phyloP scores from a whole-genome alignment of 2,329 filamentous ascomycete genomes.

The Aurifilum marmelostoma region DNA sequence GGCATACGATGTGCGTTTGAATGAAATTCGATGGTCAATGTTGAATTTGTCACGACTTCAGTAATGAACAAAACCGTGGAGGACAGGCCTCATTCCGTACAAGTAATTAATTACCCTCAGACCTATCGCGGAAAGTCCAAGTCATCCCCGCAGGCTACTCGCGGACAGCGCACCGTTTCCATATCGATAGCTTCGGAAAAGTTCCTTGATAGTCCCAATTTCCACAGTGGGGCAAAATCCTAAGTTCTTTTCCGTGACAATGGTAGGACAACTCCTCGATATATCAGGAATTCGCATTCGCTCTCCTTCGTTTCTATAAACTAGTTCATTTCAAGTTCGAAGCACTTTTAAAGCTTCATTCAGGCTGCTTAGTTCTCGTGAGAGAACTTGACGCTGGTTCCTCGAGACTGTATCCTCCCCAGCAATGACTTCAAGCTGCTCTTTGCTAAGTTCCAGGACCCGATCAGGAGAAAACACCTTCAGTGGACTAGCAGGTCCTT shows the following conservation, averaged over 20 bases:
- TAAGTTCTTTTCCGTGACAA: constrained; percentile 20
- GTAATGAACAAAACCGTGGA: no score
- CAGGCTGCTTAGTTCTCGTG: neutral
- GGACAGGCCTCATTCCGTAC: no score
- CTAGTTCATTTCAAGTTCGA: neutral
- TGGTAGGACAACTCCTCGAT: neutral
- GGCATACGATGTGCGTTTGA: neutral
- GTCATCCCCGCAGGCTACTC: constrained; percentile 29
- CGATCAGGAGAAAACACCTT: neutral
- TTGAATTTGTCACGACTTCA: no score
- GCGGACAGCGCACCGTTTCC: constrained; percentile 27
- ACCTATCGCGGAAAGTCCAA: constrained; percentile 16
- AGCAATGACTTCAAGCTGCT: constrained; percentile 2
- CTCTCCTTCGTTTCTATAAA: no score
- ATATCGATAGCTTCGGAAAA: constrained; percentile 27
- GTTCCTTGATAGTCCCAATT: constrained; percentile 18
- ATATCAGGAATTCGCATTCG: no score
- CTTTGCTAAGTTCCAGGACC: neutral
- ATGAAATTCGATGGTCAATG: no score
- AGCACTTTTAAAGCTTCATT: neutral
- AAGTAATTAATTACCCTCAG: no score
- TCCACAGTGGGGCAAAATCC: constrained; percentile 26
- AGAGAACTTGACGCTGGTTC: neutral
- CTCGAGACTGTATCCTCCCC: neutral
- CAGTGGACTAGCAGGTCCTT: neutral